Conservation (phyloP, 2,329 filamentous ascomycete species). For the Aplosporella prunicola region DNA sequence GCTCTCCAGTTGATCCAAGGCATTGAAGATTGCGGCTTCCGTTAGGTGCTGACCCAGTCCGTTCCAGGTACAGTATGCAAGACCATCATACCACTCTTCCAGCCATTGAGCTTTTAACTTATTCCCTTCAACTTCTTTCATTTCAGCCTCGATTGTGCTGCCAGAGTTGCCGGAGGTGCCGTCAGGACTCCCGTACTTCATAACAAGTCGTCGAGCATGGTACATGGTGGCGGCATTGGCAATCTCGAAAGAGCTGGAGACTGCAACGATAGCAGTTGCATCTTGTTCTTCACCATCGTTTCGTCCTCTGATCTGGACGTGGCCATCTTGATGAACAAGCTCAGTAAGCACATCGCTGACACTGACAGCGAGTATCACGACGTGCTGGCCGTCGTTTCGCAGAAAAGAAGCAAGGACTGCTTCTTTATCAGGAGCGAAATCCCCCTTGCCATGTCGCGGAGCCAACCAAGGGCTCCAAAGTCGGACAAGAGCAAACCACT, state of each 20-base stretch:
- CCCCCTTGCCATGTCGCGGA: conserved; percentile 67
- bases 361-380: conserved; percentile 71
- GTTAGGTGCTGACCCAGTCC: conserved; percentile 74
- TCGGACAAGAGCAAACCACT: conserved; percentile 76
- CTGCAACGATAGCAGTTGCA: conserved; percentile 58
- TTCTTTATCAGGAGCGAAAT: conserved; percentile 64
- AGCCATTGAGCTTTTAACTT: conserved; percentile 58
- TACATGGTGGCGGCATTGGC: conserved; percentile 78
- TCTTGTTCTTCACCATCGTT: conserved; percentile 57
- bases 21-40: conserved; percentile 66
- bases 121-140: conserved; percentile 36
- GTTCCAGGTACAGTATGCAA: conserved; percentile 98
- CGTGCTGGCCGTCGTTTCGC: conserved; percentile 57
- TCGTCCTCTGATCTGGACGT: conserved; percentile 57
- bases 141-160: conserved; percentile 38
- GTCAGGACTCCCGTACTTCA: conserved; percentile 34
- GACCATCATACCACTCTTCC: conserved; percentile 82
- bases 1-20: conserved; percentile 60
- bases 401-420: conserved; percentile 72
- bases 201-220: conserved; percentile 62
- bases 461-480: conserved; percentile 78
- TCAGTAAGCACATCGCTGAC: conserved; percentile 60
- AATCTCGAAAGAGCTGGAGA: conserved; percentile 62
- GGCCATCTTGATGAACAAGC: conserved; percentile 56
- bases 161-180: conserved; percentile 37